A percentile compares a stretch with the other conserved stretches of the same genome.
phyloP scores from a whole-genome alignment of 169 alveolate species.

The Eimeria sp. region DNA sequence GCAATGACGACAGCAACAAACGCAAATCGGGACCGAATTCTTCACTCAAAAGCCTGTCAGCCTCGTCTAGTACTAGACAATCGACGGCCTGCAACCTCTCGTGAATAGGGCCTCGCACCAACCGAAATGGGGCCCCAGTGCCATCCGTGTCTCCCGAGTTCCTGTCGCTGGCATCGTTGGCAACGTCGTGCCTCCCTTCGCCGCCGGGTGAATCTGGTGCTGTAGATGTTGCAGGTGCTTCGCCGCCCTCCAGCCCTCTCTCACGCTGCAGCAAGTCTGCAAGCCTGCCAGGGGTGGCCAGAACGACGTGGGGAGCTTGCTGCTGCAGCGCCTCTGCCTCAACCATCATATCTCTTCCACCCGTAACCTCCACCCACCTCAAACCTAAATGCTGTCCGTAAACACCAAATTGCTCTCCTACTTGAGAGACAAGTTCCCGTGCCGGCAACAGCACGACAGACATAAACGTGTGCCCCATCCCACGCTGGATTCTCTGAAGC shows the following conservation, averaged over 20 bases:
- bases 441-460: conserved; percentile 98
- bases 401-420: conserved; percentile 92
- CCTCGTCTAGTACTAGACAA: conserved; percentile 98
- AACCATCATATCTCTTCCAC: conserved; percentile 80
- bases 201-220: not conserved
- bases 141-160: not conserved
- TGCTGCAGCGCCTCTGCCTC: conserved; percentile 82
- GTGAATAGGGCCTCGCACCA: conserved; percentile 45
- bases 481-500: conserved; percentile 93
- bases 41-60: conserved; percentile 96
- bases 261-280: conserved; percentile 88
- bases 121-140: conserved; percentile 84
- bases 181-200: not conserved
- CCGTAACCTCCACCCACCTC: conserved; percentile 73
- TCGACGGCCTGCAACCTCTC: conserved; percentile 90
- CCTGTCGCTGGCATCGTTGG: conserved; percentile 39
- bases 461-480: conserved; percentile 87
- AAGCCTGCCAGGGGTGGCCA: conserved; percentile 99
- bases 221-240: not conserved
- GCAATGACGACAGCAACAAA: conserved; percentile 88
- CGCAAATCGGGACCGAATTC: conserved; percentile 91
- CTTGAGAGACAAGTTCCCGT: conserved; percentile 98
- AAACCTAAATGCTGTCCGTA: conserved; percentile 82
- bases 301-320: conserved; percentile 96
- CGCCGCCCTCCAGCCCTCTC: conserved; percentile 63